phyloP scores from a whole-genome alignment of 2,329 filamentous ascomycete species.

The Fusarium burgessii region DNA sequence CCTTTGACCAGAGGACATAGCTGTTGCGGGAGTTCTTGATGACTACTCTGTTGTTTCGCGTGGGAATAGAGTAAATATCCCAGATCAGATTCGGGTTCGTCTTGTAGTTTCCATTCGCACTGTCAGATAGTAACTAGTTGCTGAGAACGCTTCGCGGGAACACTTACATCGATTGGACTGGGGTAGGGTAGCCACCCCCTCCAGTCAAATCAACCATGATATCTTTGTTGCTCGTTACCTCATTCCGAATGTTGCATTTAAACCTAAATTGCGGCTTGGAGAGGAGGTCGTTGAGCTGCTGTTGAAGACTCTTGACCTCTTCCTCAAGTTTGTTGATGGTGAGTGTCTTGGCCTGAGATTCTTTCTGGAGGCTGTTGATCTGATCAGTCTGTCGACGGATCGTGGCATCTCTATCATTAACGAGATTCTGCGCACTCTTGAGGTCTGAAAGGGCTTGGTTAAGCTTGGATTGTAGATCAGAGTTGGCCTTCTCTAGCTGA shows the following conservation, averaged over 20 bases:
- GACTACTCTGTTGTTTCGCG: background rate
- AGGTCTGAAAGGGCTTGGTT: background rate
- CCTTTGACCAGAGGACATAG: background rate
- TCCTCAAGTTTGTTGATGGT: background rate
- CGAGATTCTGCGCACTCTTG: background rate
- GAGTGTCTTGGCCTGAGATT: background rate
- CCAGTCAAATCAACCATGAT: background rate
- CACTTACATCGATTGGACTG: slow-evolving; percentile 3
- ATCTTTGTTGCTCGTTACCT: background rate
- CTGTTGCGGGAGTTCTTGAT: background rate
- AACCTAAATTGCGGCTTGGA: background rate
- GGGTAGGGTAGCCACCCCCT: background rate
- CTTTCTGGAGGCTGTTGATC: background rate
- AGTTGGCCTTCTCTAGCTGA: background rate
- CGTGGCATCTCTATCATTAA: background rate
- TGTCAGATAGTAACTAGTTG: no score
- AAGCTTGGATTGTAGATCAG: background rate
- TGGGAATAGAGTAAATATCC: background rate
- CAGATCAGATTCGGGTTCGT: background rate
- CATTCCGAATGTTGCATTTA: background rate
- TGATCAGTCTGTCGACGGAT: background rate
- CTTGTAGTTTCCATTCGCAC: background rate
- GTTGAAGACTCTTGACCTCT: background rate
- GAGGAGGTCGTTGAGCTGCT: background rate
- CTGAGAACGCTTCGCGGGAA: no score